Evolutionary conservation across 2,329 filamentous ascomycete genomes (phyloP), one percentile per base, ranked within the genome.

Genomic region (Didymella lethalis): DNA sequence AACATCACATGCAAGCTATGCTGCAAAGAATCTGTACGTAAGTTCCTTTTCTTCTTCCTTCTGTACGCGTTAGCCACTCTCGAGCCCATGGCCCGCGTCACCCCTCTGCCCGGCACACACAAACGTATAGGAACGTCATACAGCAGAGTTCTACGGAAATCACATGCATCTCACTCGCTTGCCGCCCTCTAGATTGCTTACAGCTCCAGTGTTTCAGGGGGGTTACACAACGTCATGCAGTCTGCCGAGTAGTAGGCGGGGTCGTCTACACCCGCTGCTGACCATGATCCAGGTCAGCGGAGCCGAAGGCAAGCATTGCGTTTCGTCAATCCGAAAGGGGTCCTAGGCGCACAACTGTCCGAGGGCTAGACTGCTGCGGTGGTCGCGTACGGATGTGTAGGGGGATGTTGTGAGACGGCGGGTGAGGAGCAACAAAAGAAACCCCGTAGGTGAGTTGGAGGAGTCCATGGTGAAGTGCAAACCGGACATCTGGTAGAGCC

Each of bases 221-320:
- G 20, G 46, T 50, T 11, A 38, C 50, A 59, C 56, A 36, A 14
- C 56, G 51, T 59, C 11, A 50, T 20, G 56, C 18, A 57, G 44
- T 38, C 51, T 48, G 48, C 25, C 40, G 44, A 56, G 48, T 28
- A 31, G 29, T 14, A 38, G 29, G 46, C 23, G 47, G 48, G 41
- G 38, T 56, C 49, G 41, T 48, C 36, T 57, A 20, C 61, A 55
- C 50, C 62, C 53, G 55, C 55, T 45, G 34, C 29, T 55, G 50
- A 60, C 65, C 65, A 48, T 36, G 36, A 41, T 56, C 65, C 63
- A 51, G 63, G 65, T 52, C 49, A 29, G 40, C 49, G 63, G 63
- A 60, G 59, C 56, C 59, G 57, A 62, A 34, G 36, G 25, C 18
- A 20, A 23, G 8, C 38, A 48, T 44, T 50, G 49, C 41, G 48